phyloP scores from a whole-genome alignment of 1,284 basidiomycete species.

The Naganishia sp. region DNA sequence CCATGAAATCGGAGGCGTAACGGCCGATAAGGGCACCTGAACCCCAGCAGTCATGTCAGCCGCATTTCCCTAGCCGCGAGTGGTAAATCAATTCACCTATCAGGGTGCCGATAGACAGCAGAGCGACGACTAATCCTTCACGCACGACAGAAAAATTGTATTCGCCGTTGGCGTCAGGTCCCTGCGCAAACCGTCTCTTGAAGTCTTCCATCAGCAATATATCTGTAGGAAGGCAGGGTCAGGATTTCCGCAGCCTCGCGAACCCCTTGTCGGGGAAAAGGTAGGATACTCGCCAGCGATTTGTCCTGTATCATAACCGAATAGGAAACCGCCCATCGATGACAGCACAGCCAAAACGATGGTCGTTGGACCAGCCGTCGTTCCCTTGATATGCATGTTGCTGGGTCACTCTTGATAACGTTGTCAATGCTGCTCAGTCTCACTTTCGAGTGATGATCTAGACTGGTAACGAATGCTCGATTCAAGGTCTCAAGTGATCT shows the following conservation, averaged over 20 bases:
- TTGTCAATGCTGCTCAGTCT: not conserved
- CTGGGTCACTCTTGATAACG: no score
- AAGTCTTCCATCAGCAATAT: constrained; percentile 63
- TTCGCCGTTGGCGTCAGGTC: constrained; percentile 49
- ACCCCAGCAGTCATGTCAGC: constrained; percentile 38
- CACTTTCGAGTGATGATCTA: no score
- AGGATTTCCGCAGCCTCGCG: constrained; percentile 20
- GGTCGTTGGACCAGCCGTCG: constrained; percentile 32
- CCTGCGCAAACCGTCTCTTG: constrained; percentile 34
- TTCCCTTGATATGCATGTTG: not conserved
- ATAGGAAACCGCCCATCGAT: constrained; percentile 77
- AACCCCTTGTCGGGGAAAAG: constrained; percentile 5
- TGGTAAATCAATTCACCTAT: constrained; percentile 37
- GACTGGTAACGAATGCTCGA: no score
- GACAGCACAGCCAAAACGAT: constrained; percentile 56
- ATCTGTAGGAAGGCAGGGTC: constrained; percentile 76
- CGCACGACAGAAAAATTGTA: constrained; percentile 62
- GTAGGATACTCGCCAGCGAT: constrained; percentile 40
- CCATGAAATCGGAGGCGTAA: constrained; percentile 65
- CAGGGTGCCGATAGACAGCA: constrained; percentile 56
- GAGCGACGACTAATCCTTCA: constrained; percentile 65
- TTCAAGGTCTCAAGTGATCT: no score
- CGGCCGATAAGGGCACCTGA: constrained; percentile 65
- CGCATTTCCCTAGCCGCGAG: constrained; percentile 36
- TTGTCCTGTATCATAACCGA: constrained; percentile 52